phyloP scores from a whole-genome alignment of 371 early-diverging fungal genomes.

The Zychaea mexicana region DNA sequence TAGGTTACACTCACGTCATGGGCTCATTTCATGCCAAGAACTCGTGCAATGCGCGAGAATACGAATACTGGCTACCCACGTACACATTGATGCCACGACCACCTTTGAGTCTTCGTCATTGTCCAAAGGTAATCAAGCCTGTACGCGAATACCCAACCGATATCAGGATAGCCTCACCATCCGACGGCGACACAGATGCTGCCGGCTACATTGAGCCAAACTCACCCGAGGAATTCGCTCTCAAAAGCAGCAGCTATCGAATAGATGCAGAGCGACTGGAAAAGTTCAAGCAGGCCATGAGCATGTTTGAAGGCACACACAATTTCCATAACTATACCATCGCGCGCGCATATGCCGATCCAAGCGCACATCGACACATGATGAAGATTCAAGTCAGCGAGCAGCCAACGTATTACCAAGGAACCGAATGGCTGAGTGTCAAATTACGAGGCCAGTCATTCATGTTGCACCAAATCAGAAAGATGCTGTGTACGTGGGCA shows the following conservation, averaged over 20 bases:
- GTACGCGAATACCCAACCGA: slow-evolving; percentile 2
- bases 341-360: slow-evolving; percentile 74
- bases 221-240: slow-evolving; percentile 49
- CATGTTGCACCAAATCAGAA: slow-evolving; percentile 99
- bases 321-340: slow-evolving; percentile 98
- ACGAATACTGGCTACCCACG: slow-evolving; percentile 98
- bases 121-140: slow-evolving; percentile 10
- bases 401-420: slow-evolving; percentile 78
- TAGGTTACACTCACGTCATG: slow-evolving; percentile 6
- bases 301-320: slow-evolving; percentile 86
- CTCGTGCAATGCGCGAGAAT: slow-evolving; percentile 90
- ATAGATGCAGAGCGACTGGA: slow-evolving; percentile 56
- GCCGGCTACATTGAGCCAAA: slow-evolving; percentile 37
- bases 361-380: slow-evolving; percentile 78
- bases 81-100: slow-evolving; percentile 75
- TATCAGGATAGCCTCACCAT: not conserved
- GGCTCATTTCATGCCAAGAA: slow-evolving; percentile 89
- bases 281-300: slow-evolving; percentile 70
- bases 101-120: no score
- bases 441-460: slow-evolving; percentile 98
- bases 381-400: slow-evolving; percentile 63
- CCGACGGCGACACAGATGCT: slow-evolving; percentile 19
- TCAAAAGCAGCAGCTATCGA: slow-evolving; percentile 60
- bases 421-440: slow-evolving; percentile 91
- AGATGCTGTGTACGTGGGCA: slow-evolving; percentile 88